Percentiles rank a stretch among this genome's conserved stretches.
These are phyloP conservation scores for Penicillium brevicompactum DNA, from an alignment of 2,329 filamentous ascomycete species.

Conservation along the genomic window DNA sequence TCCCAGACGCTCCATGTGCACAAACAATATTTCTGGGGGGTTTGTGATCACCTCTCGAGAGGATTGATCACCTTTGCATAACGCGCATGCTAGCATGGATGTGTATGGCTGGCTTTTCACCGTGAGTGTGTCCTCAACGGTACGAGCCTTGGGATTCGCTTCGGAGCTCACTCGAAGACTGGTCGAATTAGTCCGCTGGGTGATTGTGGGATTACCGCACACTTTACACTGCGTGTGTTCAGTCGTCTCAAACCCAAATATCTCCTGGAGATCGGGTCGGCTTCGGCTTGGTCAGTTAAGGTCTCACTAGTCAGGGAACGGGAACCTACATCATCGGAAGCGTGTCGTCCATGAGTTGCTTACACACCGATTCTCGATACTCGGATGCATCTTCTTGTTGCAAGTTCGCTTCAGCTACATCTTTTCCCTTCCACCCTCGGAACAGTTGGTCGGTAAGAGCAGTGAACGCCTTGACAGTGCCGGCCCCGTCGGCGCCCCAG, in stretches of 20 bases:
- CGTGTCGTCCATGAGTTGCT: not conserved
- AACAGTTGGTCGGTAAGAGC: not conserved
- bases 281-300: slow-evolving; percentile 8
- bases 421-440: not conserved
- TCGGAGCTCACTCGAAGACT: too few species aligned
- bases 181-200: too few species aligned
- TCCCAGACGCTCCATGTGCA: slow-evolving; percentile 21
- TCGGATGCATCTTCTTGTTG: slow-evolving; percentile 15
- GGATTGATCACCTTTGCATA: slow-evolving; percentile 2
- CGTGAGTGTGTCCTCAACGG: not conserved
- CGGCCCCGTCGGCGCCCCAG: not conserved
- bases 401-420: not conserved
- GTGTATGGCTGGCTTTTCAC: too few species aligned
- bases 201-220: not conserved
- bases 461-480: not conserved
- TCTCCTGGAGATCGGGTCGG: slow-evolving; percentile 1
- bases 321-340: slow-evolving; percentile 1
- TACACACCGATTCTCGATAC: not conserved
- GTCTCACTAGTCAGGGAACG: not conserved
- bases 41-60: slow-evolving; percentile 6
- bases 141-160: too few species aligned
- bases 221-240: not conserved
- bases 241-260: not conserved
- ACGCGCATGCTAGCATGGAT: not conserved
- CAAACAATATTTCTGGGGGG: slow-evolving; percentile 24